phyloP scores from a whole-genome alignment of 345 rosid genomes.

The Trapa incisa region DNA sequence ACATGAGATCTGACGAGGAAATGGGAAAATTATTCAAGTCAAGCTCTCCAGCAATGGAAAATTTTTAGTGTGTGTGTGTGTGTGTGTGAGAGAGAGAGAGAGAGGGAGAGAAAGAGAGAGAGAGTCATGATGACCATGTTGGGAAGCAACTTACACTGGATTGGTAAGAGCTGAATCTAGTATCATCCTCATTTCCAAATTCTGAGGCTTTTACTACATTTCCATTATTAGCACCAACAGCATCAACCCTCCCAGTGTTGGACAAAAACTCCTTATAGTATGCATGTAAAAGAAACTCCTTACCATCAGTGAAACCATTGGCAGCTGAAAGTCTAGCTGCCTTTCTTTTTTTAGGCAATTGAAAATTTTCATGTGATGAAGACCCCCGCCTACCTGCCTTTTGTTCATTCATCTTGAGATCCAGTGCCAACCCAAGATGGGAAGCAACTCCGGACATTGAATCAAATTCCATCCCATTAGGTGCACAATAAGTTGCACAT shows the following conservation, averaged over 20 bases:
- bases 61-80: not conserved
- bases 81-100: no score
- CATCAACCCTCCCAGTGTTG: slow-evolving; percentile 24
- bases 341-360: slow-evolving; percentile 50
- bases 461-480: slow-evolving; percentile 68
- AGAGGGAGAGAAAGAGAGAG: no score
- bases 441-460: slow-evolving; percentile 73
- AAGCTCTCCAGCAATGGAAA: not conserved
- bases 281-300: slow-evolving; percentile 30
- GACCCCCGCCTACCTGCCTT: slow-evolving; percentile 35
- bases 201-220: slow-evolving; percentile 25
- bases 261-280: slow-evolving; percentile 29
- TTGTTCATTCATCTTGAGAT: slow-evolving; percentile 29
- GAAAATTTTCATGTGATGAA: slow-evolving; percentile 41
- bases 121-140: not conserved
- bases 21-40: not conserved
- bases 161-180: slow-evolving; percentile 16
- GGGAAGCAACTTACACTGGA: slow-evolving; percentile 34
- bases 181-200: slow-evolving; percentile 24
- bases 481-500: slow-evolving; percentile 59
- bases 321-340: slow-evolving; percentile 23
- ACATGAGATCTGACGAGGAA: not conserved
- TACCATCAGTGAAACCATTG: slow-evolving; percentile 48
- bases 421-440: slow-evolving; percentile 61
- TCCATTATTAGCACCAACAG: slow-evolving; percentile 21